These are phyloP conservation scores for Pinus taeda DNA, from an alignment of 75 land plant species.

Conservation along the genomic window DNA sequence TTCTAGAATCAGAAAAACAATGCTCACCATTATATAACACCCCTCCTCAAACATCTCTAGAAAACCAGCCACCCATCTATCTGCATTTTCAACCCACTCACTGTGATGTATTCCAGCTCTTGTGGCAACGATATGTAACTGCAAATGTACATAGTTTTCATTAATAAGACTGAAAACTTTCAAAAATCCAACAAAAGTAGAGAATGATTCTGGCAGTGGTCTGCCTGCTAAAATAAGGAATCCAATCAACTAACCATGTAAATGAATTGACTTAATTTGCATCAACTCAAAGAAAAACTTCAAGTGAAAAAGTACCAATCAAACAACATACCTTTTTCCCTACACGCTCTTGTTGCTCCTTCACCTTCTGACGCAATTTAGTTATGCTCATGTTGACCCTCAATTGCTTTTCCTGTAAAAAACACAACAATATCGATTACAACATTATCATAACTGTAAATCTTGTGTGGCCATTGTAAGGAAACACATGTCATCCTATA, in stretches of 20 bases:
- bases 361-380: slow-evolving; percentile 85
- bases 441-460: no score
- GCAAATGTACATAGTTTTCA: slow-evolving; percentile 12
- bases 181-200: neutral
- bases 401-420: slow-evolving; percentile 57
- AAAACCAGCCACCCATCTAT: slow-evolving; percentile 95
- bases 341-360: slow-evolving; percentile 83
- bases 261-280: neutral
- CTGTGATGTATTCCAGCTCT: slow-evolving; percentile 83
- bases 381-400: slow-evolving; percentile 83
- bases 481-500: neutral
- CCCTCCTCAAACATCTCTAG: slow-evolving; percentile 98
- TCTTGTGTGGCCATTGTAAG: no score
- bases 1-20: no score
- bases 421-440: neutral
- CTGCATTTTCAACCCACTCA: slow-evolving; percentile 98
- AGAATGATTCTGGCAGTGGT: neutral
- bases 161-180: neutral
- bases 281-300: neutral
- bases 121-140: slow-evolving; percentile 79
- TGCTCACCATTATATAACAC: slow-evolving; percentile 83
- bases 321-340: slow-evolving; percentile 41
- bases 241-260: neutral
- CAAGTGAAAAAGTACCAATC: neutral
- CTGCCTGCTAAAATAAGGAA: neutral